Evolutionary conservation across 352 stramenopile genomes (phyloP).

Genomic region (Salisapilia sapeloensis): DNA sequence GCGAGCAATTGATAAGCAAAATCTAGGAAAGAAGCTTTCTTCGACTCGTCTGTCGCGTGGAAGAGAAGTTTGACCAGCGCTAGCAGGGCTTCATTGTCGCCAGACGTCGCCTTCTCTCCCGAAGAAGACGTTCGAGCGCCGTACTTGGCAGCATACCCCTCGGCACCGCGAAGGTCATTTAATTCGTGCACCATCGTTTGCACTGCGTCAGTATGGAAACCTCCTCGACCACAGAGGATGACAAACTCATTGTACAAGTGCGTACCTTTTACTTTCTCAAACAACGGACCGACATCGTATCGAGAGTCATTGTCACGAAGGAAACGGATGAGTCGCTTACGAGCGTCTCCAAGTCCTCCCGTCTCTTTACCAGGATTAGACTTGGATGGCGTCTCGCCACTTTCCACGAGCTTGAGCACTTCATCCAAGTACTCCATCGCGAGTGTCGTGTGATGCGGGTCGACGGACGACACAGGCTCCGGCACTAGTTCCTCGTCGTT

Average conservation of each 20-base stretch:
- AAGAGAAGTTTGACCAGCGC: constrained; percentile 71
- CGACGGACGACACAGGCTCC: constrained; percentile 11
- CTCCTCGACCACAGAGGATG: constrained; percentile 65
- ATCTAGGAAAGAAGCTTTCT: constrained; percentile 63
- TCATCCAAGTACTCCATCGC: constrained; percentile 79
- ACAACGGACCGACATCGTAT: constrained; percentile 53
- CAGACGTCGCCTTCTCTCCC: constrained; percentile 26
- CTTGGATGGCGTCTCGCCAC: constrained; percentile 61
- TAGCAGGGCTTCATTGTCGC: constrained; percentile 55
- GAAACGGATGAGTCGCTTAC: constrained; percentile 68
- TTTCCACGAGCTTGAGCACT: constrained; percentile 50
- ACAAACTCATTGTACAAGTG: constrained; percentile 74
- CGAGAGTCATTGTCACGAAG: constrained; percentile 56
- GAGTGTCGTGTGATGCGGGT: constrained; percentile 67
- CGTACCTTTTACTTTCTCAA: constrained; percentile 62
- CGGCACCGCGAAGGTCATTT: constrained; percentile 62
- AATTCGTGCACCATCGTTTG: constrained; percentile 57
- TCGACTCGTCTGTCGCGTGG: constrained; percentile 55
- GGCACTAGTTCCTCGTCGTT: constrained; percentile 24
- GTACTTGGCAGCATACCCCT: constrained; percentile 76
- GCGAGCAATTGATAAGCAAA: constrained; percentile 61
- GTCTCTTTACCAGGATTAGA: constrained; percentile 64
- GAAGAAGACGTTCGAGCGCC: constrained; percentile 13
- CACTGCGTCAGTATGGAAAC: constrained; percentile 64
- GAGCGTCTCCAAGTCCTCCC: constrained; percentile 46